phyloP scores from a whole-genome alignment of 2,329 filamentous ascomycete genomes.

The Calonectria multiphialidica region DNA sequence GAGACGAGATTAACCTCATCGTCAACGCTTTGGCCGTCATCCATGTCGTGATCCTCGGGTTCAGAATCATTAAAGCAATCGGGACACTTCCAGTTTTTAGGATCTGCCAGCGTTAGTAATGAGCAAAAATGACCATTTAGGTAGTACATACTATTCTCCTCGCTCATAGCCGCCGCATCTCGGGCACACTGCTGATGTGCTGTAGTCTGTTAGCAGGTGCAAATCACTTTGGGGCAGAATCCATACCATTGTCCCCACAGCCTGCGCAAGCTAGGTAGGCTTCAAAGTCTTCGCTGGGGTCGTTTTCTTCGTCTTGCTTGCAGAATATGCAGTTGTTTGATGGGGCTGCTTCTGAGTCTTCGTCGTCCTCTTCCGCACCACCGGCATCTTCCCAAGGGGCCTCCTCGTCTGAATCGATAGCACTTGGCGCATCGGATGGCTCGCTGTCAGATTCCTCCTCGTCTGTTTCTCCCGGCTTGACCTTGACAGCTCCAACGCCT shows the following conservation, averaged over 20 bases:
- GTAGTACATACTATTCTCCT: slow-evolving; percentile 46
- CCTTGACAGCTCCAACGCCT: slow-evolving; percentile 69
- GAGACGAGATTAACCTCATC: slow-evolving; percentile 37
- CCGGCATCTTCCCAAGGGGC: slow-evolving; percentile 66
- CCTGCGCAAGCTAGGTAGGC: slow-evolving; percentile 80
- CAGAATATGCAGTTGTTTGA: slow-evolving; percentile 76
- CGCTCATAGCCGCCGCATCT: slow-evolving; percentile 63
- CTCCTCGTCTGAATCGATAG: slow-evolving; percentile 60
- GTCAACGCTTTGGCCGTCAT: slow-evolving; percentile 21
- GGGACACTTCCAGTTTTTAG: slow-evolving; percentile 64
- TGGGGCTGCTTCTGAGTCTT: slow-evolving; percentile 66
- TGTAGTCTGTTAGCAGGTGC: slow-evolving; percentile 61
- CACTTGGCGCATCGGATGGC: slow-evolving; percentile 59
- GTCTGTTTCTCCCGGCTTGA: slow-evolving; percentile 62
- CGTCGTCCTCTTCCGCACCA: slow-evolving; percentile 69
- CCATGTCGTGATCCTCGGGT: slow-evolving; percentile 44
- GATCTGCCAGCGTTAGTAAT: slow-evolving; percentile 46
- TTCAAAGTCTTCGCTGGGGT: slow-evolving; percentile 85
- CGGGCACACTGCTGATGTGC: slow-evolving; percentile 93
- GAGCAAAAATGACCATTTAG: not conserved
- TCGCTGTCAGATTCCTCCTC: slow-evolving; percentile 63
- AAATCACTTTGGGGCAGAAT: slow-evolving; percentile 32
- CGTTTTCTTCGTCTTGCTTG: slow-evolving; percentile 83
- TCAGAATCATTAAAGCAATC: slow-evolving; percentile 57
- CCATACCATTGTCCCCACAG: slow-evolving; percentile 88